These are phyloP conservation scores for Phytophthora tentaculata DNA, from an alignment of 352 stramenopile genomes.

Conservation along the genomic window DNA sequence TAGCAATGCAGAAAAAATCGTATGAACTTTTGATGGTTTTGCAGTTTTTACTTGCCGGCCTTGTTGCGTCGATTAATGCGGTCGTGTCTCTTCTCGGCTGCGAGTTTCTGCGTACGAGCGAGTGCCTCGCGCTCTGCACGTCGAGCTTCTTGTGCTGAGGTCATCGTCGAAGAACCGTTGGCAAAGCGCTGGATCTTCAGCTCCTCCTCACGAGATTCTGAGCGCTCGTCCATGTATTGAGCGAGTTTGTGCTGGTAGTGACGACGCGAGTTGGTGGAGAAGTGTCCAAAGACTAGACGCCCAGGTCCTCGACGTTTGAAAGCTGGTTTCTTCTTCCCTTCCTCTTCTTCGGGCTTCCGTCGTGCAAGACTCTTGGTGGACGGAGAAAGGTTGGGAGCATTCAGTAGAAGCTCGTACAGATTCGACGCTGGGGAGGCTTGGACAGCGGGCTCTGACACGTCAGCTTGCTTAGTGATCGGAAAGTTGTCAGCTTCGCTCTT, in stretches of 20 bases:
- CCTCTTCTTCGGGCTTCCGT: slow-evolving; percentile 26
- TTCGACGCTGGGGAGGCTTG: slow-evolving; percentile 24
- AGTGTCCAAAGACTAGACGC: slow-evolving; percentile 77
- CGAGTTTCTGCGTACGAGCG: slow-evolving; percentile 64
- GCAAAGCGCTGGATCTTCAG: slow-evolving; percentile 67
- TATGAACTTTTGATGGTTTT: slow-evolving; percentile 13
- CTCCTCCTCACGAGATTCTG: slow-evolving; percentile 69
- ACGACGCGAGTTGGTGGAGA: slow-evolving; percentile 60
- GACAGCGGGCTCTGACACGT: not conserved
- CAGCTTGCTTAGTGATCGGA: not conserved
- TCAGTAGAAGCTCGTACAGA: slow-evolving; percentile 50
- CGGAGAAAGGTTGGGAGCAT: slow-evolving; percentile 38
- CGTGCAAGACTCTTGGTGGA: slow-evolving; percentile 32
- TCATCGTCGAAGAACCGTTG: slow-evolving; percentile 28
- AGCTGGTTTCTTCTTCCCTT: slow-evolving; percentile 23
- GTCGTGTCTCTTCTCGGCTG: slow-evolving; percentile 81
- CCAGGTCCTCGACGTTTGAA: slow-evolving; percentile 55
- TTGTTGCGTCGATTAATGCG: slow-evolving; percentile 79
- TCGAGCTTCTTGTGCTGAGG: slow-evolving; percentile 54
- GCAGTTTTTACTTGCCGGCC: slow-evolving; percentile 35
- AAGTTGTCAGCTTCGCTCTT: slow-evolving; percentile 28
- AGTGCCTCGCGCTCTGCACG: slow-evolving; percentile 72
- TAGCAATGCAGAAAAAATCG: slow-evolving; percentile 24
- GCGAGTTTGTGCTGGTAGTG: slow-evolving; percentile 83
- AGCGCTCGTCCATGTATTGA: slow-evolving; percentile 76